Evolutionary conservation across 208 protist genomes (phyloP).

Genomic region (Leishmania aethiopica): DNA sequence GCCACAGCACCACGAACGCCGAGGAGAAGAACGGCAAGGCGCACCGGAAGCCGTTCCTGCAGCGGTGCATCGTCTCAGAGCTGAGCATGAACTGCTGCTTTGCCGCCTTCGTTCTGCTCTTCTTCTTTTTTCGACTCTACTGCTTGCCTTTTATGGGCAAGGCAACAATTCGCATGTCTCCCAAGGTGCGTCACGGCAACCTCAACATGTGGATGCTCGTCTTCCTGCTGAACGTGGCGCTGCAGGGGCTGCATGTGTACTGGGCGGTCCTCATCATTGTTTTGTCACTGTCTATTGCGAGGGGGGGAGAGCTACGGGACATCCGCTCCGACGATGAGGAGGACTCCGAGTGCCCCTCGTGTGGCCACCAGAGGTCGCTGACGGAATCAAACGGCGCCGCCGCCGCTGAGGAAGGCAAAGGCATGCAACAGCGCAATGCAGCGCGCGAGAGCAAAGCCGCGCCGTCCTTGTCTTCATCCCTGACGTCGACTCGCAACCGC

Average conservation of each 20-base stretch:
- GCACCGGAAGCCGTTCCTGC: constrained; percentile 31
- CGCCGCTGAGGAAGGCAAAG: not conserved
- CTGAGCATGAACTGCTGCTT: constrained; percentile 47
- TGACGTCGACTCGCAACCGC: not conserved
- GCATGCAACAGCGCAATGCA: not conserved
- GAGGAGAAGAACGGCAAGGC: constrained; percentile 20
- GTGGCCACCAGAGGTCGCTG: constrained; percentile 17
- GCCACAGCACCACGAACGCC: constrained; percentile 27
- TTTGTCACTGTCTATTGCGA: constrained; percentile 33
- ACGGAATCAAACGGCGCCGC: constrained; percentile 14
- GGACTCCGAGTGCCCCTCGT: constrained; percentile 25
- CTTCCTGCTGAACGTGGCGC: constrained; percentile 51
- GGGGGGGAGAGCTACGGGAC: constrained; percentile 49
- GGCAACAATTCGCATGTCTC: constrained; percentile 29
- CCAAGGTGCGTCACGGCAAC: constrained; percentile 54
- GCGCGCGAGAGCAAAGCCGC: not conserved
- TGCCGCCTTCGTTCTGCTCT: constrained; percentile 44
- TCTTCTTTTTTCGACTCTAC: constrained; percentile 67
- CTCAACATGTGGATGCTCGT: constrained; percentile 55
- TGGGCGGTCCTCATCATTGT: constrained; percentile 60
- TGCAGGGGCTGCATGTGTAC: constrained; percentile 78
- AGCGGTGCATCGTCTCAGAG: constrained; percentile 44
- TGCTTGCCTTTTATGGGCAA: constrained; percentile 57
- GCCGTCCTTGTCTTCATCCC: not conserved
- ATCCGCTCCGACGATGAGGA: constrained; percentile 63